phyloP scores from a whole-genome alignment of 225 moss, liverwort and hornwort species.

The Straminergon stramineum region DNA sequence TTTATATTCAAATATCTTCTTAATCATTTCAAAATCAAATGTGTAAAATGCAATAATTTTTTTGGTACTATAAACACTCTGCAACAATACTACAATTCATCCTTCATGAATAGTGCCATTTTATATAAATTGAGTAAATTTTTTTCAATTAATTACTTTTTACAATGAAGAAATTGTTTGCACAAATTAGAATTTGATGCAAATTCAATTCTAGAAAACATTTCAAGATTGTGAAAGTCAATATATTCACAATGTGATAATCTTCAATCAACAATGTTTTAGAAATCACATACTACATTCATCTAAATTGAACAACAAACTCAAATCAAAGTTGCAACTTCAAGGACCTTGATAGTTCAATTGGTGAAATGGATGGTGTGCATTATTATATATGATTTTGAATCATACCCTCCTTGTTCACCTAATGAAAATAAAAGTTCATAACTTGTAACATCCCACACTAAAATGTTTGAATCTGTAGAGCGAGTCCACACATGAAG shows the following conservation, averaged over 20 bases:
- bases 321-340: background rate
- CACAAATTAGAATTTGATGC: background rate
- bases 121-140: background rate
- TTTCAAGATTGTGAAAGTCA: background rate
- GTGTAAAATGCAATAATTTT: too few relatives aligned
- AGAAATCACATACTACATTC: background rate
- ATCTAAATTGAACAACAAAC: background rate
- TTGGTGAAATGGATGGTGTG: background rate
- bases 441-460: constrained; percentile 38
- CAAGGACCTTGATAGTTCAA: background rate
- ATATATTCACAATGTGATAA: background rate
- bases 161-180: background rate
- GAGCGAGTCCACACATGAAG: constrained; percentile 38
- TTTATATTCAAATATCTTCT: background rate
- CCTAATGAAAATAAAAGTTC: constrained; percentile 34
- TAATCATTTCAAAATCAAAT: background rate
- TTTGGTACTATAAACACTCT: background rate
- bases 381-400: background rate
- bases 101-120: background rate
- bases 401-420: constrained; percentile 47
- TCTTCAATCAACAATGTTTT: background rate
- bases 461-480: constrained; percentile 38
- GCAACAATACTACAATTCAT: background rate
- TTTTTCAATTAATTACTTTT: background rate
- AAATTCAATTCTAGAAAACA: background rate